Evolutionary conservation across 768 basidiomycete species (phyloP).

Genomic region (Crepidotus variabilis): DNA sequence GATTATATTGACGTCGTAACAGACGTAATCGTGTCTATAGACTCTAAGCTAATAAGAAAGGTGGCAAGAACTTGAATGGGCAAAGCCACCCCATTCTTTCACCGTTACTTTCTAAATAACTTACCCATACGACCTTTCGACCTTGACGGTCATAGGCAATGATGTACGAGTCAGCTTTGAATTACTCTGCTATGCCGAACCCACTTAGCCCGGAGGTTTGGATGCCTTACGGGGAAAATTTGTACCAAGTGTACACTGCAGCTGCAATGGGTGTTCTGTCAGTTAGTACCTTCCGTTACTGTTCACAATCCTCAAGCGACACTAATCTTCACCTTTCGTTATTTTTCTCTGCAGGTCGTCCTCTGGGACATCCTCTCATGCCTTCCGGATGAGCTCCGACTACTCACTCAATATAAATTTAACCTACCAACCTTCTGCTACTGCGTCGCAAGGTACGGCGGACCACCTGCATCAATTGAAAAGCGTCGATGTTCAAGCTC

Average conservation of each 20-base stretch:
- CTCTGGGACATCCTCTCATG: constrained; percentile 13
- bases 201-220: background rate
- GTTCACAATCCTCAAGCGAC: background rate
- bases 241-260: background rate
- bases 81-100: too few species aligned
- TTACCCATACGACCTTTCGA: background rate
- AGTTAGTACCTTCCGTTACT: background rate
- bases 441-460: constrained; percentile 11
- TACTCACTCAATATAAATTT: constrained; percentile 6
- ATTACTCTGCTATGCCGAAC: background rate
- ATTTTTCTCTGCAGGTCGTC: constrained; percentile 6
- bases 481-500: background rate
- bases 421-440: constrained; percentile 8
- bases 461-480: background rate
- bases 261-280: background rate
- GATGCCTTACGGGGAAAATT: background rate
- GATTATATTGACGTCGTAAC: too few species aligned
- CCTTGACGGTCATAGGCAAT: background rate
- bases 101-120: too few species aligned
- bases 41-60: too few species aligned
- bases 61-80: too few species aligned
- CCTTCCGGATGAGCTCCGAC: constrained; percentile 9
- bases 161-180: background rate
- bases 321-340: too few species aligned
- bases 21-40: too few species aligned